Base-by-base conservation (phyloP, 352 stramenopile genomes). In the Plasmopara muralis region DNA sequence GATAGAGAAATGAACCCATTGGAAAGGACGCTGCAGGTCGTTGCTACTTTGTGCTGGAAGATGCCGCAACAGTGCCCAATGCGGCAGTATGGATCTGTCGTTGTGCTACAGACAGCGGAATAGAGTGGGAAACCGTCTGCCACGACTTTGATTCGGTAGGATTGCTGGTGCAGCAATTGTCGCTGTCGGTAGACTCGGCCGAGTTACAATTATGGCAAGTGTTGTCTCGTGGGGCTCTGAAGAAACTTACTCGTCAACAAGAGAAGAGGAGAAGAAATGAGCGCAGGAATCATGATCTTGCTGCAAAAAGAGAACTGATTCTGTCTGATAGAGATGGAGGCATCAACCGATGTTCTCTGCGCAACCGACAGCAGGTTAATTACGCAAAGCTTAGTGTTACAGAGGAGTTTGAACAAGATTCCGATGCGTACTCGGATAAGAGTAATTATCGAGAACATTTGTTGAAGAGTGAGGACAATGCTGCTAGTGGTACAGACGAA, bases 1-100 rank as follows among this genome's bases (percentile, higher is more conserved):
- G 20, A 52, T 40, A 84, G 70, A 65, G 75, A 25, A 79, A 87
- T 48, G 65, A 79, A 16, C 56, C 64, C 6, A 47, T 82, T 1
- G 78, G 78, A 0, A 44, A 41, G 0, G 78, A 89, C 53, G 64
- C 66, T n/a, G 45, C 35, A 0, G 71, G 70, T 42, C 72, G 74
- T 16, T 72, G 50, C 1, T 86, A 87, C 60, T 87, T 72, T 48
- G 47, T 82, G 34, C 46, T 89, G 16, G 78, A 89, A 50, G 77
- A 89, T 61, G 58, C 70, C 12, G 56, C 73, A 18, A 82, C 66
- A 6, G 62, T 85, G 18, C 48, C 70, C 7, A 63, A 83, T n/a
- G 73, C 61, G n/a, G 63, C 62, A 0, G 61, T 72, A 15, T 87
- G 78, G 78, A 42, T 89, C 0, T 89, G 78, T 55, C 74, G 76